Percentiles rank a stretch among this genome's conserved stretches.
Conservation (phyloP, 257 asterid genomes). For the Plantago elongata region DNA sequence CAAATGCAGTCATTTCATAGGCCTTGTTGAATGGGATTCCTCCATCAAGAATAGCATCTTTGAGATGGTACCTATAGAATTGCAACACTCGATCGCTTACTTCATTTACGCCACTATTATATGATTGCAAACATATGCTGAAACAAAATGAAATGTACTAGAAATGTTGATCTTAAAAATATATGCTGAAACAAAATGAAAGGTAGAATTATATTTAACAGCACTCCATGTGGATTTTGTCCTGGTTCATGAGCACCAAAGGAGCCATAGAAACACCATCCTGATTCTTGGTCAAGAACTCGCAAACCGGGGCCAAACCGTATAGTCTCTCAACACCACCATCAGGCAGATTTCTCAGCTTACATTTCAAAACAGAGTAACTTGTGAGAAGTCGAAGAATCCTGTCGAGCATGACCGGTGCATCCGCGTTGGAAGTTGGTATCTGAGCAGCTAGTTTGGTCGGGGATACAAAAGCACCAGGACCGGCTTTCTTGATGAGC, state of each 20-base stretch:
- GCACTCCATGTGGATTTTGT: slow-evolving; percentile 82
- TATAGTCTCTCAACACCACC: slow-evolving; percentile 54
- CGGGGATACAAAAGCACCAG: slow-evolving; percentile 50
- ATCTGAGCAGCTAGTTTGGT: slow-evolving; percentile 50
- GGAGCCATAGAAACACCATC: slow-evolving; percentile 74
- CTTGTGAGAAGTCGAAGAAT: slow-evolving; percentile 65
- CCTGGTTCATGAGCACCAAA: slow-evolving; percentile 73
- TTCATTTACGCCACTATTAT: too few species aligned
- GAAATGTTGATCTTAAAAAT: too few species aligned
- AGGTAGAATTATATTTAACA: slow-evolving; percentile 49
- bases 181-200: too few species aligned
- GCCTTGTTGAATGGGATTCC: slow-evolving; percentile 86
- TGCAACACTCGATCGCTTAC: too few species aligned
- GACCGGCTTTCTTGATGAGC: slow-evolving; percentile 59
- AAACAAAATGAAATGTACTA: too few species aligned
- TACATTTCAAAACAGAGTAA: slow-evolving; percentile 47
- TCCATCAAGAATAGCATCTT: slow-evolving; percentile 86
- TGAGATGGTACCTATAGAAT: slow-evolving; percentile 57
- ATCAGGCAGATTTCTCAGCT: slow-evolving; percentile 29
- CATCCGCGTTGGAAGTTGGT: slow-evolving; percentile 46
- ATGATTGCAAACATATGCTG: too few species aligned
- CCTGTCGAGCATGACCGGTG: slow-evolving; percentile 50
- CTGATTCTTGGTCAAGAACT: slow-evolving; percentile 52
- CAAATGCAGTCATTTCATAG: slow-evolving; percentile 76
- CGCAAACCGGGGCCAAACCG: slow-evolving; percentile 57